Evolutionary conservation across 768 basidiomycete genomes (phyloP).

Genomic region (Chiua virens): DNA sequence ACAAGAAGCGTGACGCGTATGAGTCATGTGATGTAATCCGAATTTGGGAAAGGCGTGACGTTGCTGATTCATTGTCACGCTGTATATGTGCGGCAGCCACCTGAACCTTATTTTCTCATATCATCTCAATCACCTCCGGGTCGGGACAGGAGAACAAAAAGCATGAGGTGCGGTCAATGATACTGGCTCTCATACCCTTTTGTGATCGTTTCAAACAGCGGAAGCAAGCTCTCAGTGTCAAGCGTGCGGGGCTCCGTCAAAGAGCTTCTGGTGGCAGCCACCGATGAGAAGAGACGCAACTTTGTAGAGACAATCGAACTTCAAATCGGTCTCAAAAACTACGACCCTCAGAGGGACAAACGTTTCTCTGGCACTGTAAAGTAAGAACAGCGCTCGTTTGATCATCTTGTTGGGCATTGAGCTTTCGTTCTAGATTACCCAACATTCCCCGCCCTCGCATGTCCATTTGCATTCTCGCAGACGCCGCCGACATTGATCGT

Average conservation of each 20-base stretch:
- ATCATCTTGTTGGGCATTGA: not conserved
- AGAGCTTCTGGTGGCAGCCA: conserved; percentile 82
- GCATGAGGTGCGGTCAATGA: conserved; percentile 31
- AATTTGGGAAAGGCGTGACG: conserved; percentile 11
- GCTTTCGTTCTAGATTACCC: conserved; percentile 63
- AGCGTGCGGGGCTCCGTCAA: conserved; percentile 99
- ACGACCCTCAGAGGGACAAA: conserved; percentile 99
- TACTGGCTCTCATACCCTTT: no score
- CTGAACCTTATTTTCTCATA: conserved; percentile 27
- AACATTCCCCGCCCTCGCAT: conserved; percentile 98
- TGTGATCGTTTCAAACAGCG: conserved; percentile 19
- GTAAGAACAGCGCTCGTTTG: conserved; percentile 41
- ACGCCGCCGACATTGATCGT: conserved; percentile 97
- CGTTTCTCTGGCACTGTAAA: conserved; percentile 99
- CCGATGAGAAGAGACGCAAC: conserved; percentile 88
- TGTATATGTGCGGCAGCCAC: conserved; percentile 35
- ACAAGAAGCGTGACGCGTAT: conserved; percentile 17
- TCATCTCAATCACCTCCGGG: conserved; percentile 23
- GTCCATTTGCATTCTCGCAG: conserved; percentile 99
- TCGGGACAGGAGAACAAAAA: conserved; percentile 18
- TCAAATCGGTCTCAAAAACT: conserved; percentile 97
- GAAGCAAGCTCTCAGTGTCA: conserved; percentile 94
- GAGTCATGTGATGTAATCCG: conserved; percentile 12
- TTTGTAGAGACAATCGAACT: conserved; percentile 96
- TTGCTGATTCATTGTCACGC: conserved; percentile 30